Percentiles rank a stretch among this genome's conserved stretches.
These are phyloP conservation scores for Naganishia antarctica DNA, from an alignment of 768 basidiomycete genomes.

Conservation along the genomic window DNA sequence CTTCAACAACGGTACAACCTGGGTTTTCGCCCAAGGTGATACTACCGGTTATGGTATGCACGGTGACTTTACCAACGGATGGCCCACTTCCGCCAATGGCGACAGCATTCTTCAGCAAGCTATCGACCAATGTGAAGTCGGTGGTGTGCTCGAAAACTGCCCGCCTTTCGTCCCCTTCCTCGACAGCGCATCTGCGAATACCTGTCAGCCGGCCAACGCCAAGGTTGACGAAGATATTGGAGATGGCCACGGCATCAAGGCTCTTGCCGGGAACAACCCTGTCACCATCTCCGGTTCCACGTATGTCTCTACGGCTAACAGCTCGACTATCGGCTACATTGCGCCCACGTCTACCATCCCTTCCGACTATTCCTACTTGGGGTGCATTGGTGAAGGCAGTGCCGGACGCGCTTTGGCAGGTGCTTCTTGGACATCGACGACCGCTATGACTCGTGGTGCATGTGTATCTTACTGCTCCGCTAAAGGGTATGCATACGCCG, in stretches of 20 bases:
- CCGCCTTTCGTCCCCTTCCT: conserved; percentile 48
- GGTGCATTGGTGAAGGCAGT: conserved; percentile 47
- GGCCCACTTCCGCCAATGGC: conserved; percentile 43
- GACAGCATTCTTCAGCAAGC: conserved; percentile 48
- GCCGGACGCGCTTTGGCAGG: conserved; percentile 42
- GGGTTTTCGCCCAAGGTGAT: conserved; percentile 46
- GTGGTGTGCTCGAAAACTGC: conserved; percentile 37
- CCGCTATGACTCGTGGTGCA: conserved; percentile 42
- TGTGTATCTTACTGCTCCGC: conserved; percentile 27
- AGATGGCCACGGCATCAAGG: conserved; percentile 32
- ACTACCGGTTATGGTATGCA: conserved; percentile 47
- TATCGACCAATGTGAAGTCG: conserved; percentile 39
- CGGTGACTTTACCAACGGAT: conserved; percentile 49
- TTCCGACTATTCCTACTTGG: conserved; percentile 38
- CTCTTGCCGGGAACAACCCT: conserved; percentile 47
- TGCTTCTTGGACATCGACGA: conserved; percentile 31
- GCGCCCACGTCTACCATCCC: conserved; percentile 35
- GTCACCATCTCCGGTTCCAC: conserved; percentile 39
- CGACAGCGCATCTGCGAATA: conserved; percentile 32
- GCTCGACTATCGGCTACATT: conserved; percentile 33
- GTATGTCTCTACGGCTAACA: conserved; percentile 28
- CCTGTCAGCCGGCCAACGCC: conserved; percentile 42
- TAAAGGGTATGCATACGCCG: conserved; percentile 41
- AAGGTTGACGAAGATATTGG: conserved; percentile 48
- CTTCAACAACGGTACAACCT: conserved; percentile 45